Conservation (phyloP, 352 stramenopile species). For the Peronosclerospora sorghi region DNA sequence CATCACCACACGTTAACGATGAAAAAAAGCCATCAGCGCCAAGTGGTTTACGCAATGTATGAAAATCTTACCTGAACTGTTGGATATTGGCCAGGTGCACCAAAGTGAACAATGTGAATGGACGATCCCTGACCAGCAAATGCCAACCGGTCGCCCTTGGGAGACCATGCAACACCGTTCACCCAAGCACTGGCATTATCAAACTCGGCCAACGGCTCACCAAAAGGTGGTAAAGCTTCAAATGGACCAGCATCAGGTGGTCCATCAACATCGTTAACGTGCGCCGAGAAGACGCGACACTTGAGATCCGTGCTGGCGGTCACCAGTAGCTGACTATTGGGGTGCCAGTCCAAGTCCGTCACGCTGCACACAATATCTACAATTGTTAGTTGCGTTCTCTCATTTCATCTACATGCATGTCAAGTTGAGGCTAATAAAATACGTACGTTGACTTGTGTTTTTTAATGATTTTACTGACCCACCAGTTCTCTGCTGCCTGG, state of each 20-base stretch:
- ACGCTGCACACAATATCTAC: constrained; percentile 27
- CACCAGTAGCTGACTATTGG: constrained; percentile 87
- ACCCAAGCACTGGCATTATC: constrained; percentile 87
- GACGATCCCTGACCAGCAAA: constrained; percentile 88
- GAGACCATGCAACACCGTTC: constrained; percentile 87
- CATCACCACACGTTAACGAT: background rate
- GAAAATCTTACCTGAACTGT: constrained; percentile 51
- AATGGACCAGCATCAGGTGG: constrained; percentile 62
- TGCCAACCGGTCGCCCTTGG: constrained; percentile 75
- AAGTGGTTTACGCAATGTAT: too few species aligned
- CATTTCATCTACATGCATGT: background rate
- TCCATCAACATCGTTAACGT: constrained; percentile 75
- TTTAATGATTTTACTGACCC: constrained; percentile 94
- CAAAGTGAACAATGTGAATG: constrained; percentile 86
- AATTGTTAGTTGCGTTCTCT: background rate
- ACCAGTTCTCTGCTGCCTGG: constrained; percentile 89
- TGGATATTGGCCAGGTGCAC: constrained; percentile 46
- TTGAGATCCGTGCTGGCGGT: constrained; percentile 89
- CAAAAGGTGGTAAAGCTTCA: constrained; percentile 61
- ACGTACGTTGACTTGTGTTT: constrained; percentile 93
- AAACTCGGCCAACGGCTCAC: constrained; percentile 73
- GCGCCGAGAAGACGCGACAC: constrained; percentile 88
- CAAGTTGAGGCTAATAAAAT: constrained; percentile 8
- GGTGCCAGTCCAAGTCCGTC: constrained; percentile 87
- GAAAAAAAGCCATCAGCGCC: background rate